phyloP scores from a whole-genome alignment of 2,329 filamentous ascomycete species.

The Fragosphaeria purpurea region DNA sequence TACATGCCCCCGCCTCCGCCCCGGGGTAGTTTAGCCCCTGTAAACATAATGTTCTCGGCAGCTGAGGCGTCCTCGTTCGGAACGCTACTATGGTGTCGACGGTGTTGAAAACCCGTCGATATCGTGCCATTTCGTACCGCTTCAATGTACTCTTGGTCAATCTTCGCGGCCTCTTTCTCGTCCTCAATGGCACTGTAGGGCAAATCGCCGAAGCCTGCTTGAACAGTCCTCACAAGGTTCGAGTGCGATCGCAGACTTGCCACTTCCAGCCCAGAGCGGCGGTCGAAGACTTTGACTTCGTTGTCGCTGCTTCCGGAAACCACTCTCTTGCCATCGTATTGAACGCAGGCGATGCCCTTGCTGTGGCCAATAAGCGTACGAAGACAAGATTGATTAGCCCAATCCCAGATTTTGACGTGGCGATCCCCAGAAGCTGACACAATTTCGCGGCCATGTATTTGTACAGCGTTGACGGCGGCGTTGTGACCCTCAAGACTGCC shows the following conservation, averaged over 20 bases:
- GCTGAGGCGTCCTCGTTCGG: slow-evolving; percentile 62
- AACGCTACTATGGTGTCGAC: not conserved
- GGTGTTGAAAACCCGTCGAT: slow-evolving; percentile 11
- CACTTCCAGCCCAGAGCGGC: slow-evolving; percentile 74
- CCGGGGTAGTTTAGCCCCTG: slow-evolving; percentile 79
- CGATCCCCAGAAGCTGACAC: slow-evolving; percentile 94
- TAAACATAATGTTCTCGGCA: slow-evolving; percentile 66
- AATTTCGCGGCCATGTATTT: slow-evolving; percentile 75
- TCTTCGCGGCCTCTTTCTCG: slow-evolving; percentile 57
- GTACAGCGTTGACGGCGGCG: slow-evolving; percentile 92
- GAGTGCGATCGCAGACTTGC: slow-evolving; percentile 74
- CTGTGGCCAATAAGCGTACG: slow-evolving; percentile 77
- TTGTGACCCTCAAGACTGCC: slow-evolving; percentile 73
- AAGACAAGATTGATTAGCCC: slow-evolving; percentile 64
- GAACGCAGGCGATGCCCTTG: slow-evolving; percentile 95
- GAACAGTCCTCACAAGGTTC: slow-evolving; percentile 83
- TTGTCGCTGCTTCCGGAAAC: slow-evolving; percentile 95
- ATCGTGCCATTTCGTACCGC: slow-evolving; percentile 43
- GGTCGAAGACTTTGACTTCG: slow-evolving; percentile 91
- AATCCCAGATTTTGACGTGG: slow-evolving; percentile 89
- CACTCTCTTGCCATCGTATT: slow-evolving; percentile 87
- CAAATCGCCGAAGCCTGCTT: slow-evolving; percentile 86
- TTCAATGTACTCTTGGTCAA: slow-evolving; percentile 64
- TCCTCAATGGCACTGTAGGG: slow-evolving; percentile 71
- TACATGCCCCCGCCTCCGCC: slow-evolving; percentile 84